Evolutionary conservation across 352 stramenopile genomes (phyloP), one percentile per base, ranked within the genome.

Genomic region (Globisporangium nunn): DNA sequence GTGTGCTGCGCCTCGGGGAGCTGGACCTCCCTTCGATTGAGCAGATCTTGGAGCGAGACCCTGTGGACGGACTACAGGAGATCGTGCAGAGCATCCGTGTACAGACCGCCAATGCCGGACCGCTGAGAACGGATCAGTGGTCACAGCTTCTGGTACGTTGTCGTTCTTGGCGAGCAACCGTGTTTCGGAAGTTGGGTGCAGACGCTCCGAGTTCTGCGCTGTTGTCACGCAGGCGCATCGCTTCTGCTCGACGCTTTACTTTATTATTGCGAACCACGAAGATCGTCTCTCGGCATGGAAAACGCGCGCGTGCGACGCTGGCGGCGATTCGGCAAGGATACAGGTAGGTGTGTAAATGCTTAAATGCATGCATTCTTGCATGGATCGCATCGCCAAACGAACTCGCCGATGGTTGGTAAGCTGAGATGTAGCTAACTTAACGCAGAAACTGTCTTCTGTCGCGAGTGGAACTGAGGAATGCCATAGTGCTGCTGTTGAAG

Each of bases 21-120:
- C 48, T 79, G 28, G 37, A 58, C 14, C n/a, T 76, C 18, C 35
- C 50, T n/a, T 58, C 66, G 31, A 67, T 79, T 10, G 70, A 79
- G 49, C 53, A 68, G 33, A 14, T 63, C 39, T 37, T 67, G 48
- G 23, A 56, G 48, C 54, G 55, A 4, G 53, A 66, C 14, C 41
- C 43, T 0, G 58, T 47, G 11, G 57, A 67, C 18, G 62, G 54
- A 14, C 14, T 74, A 30, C 54, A 49, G 11, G 57, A 53, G 11
- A 72, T 79, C 50, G 29, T 73, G 43, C 45, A 59, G 47, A 61
- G 33, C 0, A 71, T 79, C 54, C 56, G 43, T 10, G 58, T 76
- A 49, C 61, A 63, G 39, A 50, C 52, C 14, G 48, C 23, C 18
- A 53, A 52, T 41, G 50, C 60, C 40, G 71, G 58, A 0, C 11